Base-by-base conservation (phyloP, 2,329 filamentous ascomycete genomes). In the Neonectria coccinea region DNA sequence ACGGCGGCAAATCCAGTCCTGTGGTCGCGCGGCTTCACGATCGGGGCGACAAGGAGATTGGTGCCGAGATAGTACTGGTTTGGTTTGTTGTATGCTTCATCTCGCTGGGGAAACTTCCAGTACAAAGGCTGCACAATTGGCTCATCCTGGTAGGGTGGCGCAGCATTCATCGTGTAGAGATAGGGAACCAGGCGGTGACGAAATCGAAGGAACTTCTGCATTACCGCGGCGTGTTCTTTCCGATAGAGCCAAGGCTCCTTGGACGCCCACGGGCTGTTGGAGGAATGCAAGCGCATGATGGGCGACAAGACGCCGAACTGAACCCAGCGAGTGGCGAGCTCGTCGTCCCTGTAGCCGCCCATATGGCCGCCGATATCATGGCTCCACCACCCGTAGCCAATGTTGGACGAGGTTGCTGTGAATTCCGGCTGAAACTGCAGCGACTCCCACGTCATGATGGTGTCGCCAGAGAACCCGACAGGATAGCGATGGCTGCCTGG, bases 311-410 rank as follows among this genome's bases (percentile, higher is more conserved):
- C 84, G 5, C 88, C 88, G 2, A 87, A 80, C 71, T 91, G 88
- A 1, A 89, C 81, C 88, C 88, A 91, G 18, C 88, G 82, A 1
- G 84, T 82, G 1, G 83, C 81, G 8, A 89, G 78, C 69, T 91
- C 86, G 55, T 89, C 88, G 54, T 88, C 85, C 6, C 84, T 83
- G 42, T 76, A 77, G 4, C 88, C 88, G 2, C 76, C 73, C 69
- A 86, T 85, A 72, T 91, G 88, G 0, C 88, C 88, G n/a, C 88
- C 88, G 29, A 91, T 89, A 67, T 91, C 88, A 73, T 91, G 88
- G 54, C 85, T 88, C 88, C 88, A 91, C 88, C 88, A 90, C 2
- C 88, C 88, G 66, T 88, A 91, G 0, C 88, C 88, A 63, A 91
- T 89, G 74, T 91, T 91, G 10, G 86, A 88, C 0, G 88, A 86